phyloP scores from a whole-genome alignment of 1,284 basidiomycete species.

The Amylostereum chailletii region DNA sequence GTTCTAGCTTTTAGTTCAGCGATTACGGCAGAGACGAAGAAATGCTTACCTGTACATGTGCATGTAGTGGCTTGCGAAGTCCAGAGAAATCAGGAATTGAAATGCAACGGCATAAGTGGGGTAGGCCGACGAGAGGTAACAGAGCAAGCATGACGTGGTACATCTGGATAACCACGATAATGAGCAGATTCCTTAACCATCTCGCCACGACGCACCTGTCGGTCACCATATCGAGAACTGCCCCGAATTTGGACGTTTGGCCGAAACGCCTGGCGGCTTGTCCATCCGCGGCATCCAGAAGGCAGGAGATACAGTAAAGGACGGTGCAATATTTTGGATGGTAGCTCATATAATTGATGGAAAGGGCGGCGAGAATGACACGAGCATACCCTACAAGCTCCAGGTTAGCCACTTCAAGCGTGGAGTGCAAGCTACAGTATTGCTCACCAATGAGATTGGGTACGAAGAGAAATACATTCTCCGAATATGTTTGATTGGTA shows the following conservation, averaged over 20 bases:
- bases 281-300: constrained; percentile 95
- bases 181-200: not conserved
- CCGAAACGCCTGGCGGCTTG: constrained; percentile 84
- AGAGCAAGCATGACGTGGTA: constrained; percentile 92
- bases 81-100: constrained; percentile 93
- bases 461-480: constrained; percentile 94
- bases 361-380: constrained; percentile 83
- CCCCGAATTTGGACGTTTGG: constrained; percentile 95
- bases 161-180: constrained; percentile 47
- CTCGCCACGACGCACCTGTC: constrained; percentile 59
- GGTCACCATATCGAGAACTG: constrained; percentile 99
- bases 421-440: not conserved
- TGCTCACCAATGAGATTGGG: constrained; percentile 89
- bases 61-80: constrained; percentile 99
- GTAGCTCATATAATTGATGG: constrained; percentile 90
- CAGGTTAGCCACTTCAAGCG: not conserved
- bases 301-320: constrained; percentile 86
- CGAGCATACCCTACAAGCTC: constrained; percentile 73
- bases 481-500: constrained; percentile 75
- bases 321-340: constrained; percentile 91
- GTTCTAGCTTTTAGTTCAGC: not conserved
- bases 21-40: not conserved
- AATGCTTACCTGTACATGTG: constrained; percentile 94
- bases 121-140: constrained; percentile 89
- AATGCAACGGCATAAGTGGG: constrained; percentile 78